phyloP scores from a whole-genome alignment of 768 basidiomycete species.

The Ephemerocybe angulata region DNA sequence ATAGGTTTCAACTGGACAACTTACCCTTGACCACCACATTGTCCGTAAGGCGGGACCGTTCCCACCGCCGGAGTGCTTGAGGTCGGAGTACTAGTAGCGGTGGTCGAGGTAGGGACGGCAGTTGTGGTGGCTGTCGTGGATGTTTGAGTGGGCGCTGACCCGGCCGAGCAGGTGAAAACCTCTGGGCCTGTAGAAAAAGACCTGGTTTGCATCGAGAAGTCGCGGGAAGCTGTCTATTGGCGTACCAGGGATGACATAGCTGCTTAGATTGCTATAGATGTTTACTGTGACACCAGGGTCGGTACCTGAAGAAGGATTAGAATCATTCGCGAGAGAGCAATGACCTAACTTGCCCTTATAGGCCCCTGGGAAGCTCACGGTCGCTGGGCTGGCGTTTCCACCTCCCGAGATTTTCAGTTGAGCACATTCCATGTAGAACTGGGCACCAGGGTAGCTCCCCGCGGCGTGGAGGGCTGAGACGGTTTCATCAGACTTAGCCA shows the following conservation, averaged over 20 bases:
- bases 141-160: constrained; percentile 11
- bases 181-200: constrained; percentile 29
- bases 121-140: constrained; percentile 11
- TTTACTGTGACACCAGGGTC: constrained; percentile 47
- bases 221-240: not conserved
- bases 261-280: constrained; percentile 36
- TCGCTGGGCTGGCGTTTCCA: constrained; percentile 35
- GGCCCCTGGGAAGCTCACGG: constrained; percentile 47
- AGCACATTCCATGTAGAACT: constrained; percentile 54
- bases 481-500: not conserved
- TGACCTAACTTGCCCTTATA: constrained; percentile 30
- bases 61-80: constrained; percentile 16
- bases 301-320: constrained; percentile 21
- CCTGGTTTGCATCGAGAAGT: not conserved
- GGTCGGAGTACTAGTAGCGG: constrained; percentile 14
- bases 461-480: constrained; percentile 42
- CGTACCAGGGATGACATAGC: constrained; percentile 41
- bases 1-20: constrained; percentile 11
- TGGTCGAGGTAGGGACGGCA: constrained; percentile 7
- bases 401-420: constrained; percentile 45
- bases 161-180: constrained; percentile 35
- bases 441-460: constrained; percentile 48
- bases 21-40: constrained; percentile 39
- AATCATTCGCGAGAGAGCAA: not conserved
- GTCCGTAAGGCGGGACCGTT: constrained; percentile 39